Conservation (phyloP, 73 alveolate genomes). For the Tetrahymena thermophila region DNA sequence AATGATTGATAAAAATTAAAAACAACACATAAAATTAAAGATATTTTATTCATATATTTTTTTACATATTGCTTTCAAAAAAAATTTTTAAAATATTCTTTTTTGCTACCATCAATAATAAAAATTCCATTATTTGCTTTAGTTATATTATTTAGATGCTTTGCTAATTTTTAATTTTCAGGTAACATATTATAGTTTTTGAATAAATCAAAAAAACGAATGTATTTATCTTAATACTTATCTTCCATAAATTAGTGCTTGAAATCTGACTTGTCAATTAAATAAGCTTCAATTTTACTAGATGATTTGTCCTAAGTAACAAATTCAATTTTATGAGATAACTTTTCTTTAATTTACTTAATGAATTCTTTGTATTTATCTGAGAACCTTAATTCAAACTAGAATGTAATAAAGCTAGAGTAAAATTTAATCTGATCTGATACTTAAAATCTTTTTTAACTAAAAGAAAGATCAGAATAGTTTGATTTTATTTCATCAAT, state of each 20-base stretch:
- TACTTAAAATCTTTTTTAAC: too few species aligned
- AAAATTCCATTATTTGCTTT: too few species aligned
- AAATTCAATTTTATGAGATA: neutral
- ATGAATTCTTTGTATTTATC: neutral
- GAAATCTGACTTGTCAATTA: neutral
- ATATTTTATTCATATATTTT: too few species aligned
- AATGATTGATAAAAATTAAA: too few species aligned
- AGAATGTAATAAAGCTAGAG: neutral
- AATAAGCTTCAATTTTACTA: neutral
- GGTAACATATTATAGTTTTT: neutral
- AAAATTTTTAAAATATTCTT: too few species aligned
- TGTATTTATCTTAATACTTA: neutral
- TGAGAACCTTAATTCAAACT: neutral
- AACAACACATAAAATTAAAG: too few species aligned
- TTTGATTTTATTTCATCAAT: neutral
- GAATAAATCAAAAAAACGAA: neutral
- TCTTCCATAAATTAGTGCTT: neutral
- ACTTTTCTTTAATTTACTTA: neutral
- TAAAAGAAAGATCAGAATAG: too few species aligned
- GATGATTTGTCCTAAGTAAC: neutral
- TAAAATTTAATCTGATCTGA: neutral
- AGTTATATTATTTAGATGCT: neutral
- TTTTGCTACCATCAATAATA: too few species aligned
- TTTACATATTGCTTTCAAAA: too few species aligned
- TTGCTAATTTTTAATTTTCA: neutral